Conservation (phyloP, 305 asterid genomes). For the Fraxinus albicans region DNA sequence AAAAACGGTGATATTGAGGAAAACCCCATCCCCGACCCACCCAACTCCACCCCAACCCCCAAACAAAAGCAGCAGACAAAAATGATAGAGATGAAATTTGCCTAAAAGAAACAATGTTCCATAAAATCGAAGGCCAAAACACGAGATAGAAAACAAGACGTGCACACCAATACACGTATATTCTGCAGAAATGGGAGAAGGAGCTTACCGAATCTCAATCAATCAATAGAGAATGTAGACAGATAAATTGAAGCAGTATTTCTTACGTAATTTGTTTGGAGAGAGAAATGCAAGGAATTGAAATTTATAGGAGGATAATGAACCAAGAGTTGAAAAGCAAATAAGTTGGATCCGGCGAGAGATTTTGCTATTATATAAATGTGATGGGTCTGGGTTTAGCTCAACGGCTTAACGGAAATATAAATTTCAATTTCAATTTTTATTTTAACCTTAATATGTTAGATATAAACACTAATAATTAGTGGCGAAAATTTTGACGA, state of each 20-base stretch:
- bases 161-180: background rate
- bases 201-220: slow-evolving; percentile 15
- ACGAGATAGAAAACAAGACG: background rate
- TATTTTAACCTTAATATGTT: background rate
- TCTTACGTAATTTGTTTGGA: background rate
- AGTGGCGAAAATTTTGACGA: too few relatives aligned
- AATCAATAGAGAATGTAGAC: slow-evolving; percentile 17
- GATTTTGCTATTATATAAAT: background rate
- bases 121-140: background rate
- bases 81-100: background rate
- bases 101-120: background rate
- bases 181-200: background rate
- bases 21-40: background rate
- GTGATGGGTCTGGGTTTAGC: background rate
- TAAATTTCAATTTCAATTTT: too few relatives aligned
- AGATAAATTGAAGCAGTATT: background rate
- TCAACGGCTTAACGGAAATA: background rate
- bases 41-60: background rate
- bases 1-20: background rate
- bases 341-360: background rate
- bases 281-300: background rate
- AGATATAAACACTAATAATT: too few relatives aligned
- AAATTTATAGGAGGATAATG: background rate
- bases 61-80: background rate
- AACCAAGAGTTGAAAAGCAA: background rate